Conservation (phyloP, 352 stramenopile genomes). For the Plasmopara viticola region DNA sequence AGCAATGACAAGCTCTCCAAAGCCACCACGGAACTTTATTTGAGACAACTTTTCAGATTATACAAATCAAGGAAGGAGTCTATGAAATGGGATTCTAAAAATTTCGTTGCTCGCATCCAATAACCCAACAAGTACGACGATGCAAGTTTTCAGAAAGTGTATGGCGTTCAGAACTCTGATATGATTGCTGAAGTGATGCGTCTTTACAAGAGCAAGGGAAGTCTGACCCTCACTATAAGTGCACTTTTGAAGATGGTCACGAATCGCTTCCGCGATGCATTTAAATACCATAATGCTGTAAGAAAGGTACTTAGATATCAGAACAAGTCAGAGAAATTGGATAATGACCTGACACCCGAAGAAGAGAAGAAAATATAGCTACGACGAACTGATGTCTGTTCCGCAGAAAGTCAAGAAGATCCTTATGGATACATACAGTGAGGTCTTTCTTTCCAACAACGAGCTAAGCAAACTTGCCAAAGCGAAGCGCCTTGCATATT, state of each 20-base stretch:
- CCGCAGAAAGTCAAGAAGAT: constrained; percentile 1
- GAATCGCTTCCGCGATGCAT: constrained; percentile 3
- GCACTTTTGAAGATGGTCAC: constrained; percentile 3
- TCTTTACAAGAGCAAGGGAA: constrained; percentile 4
- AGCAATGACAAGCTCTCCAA: constrained; percentile 4
- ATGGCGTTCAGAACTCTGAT: constrained; percentile 2
- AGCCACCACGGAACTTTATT: constrained; percentile 1
- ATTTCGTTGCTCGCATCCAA: constrained; percentile 2
- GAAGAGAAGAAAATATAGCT: constrained; percentile 1
- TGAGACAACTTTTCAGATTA: constrained; percentile 2
- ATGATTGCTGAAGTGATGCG: constrained; percentile 4
- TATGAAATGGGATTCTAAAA: constrained; percentile 1
- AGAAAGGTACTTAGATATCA: neutral
- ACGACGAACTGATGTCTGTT: constrained; percentile 2
- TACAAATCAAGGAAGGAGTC: neutral
- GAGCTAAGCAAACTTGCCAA: constrained; percentile 1
- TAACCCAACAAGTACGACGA: constrained; percentile 4
- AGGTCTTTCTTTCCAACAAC: constrained; percentile 3
- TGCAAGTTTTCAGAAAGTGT: constrained; percentile 5
- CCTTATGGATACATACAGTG: constrained; percentile 1
- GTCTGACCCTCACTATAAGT: constrained; percentile 3
- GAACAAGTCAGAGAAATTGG: constrained; percentile 1
- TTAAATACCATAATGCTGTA: constrained; percentile 1
- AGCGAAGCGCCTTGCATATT: constrained; percentile 1
- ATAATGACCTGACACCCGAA: constrained; percentile 1